Percentiles rank a stretch among this genome's conserved stretches.
phyloP scores from a whole-genome alignment of 176 grass and related monocot species.

The Alloteropsis semialata region DNA sequence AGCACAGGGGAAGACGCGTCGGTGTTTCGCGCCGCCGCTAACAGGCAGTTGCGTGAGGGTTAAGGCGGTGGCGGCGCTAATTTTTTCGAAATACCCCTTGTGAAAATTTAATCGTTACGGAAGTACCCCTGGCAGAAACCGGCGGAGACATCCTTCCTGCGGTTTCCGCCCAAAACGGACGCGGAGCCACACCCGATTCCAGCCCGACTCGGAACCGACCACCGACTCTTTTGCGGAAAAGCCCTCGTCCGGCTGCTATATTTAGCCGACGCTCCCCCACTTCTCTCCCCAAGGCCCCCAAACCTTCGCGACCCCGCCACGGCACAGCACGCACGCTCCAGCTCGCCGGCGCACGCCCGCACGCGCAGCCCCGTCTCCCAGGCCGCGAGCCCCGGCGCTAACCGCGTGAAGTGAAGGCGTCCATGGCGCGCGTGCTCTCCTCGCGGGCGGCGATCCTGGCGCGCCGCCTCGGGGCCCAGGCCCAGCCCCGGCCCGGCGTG shows the following conservation, averaged over 20 bases:
- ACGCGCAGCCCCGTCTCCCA: not conserved
- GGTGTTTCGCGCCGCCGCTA: conserved; percentile 20
- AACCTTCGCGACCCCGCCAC: conserved; percentile 26
- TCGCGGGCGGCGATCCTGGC: conserved; percentile 6
- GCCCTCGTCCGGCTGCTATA: conserved; percentile 1
- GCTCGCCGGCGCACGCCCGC: not conserved
- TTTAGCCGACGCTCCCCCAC: conserved; percentile 8
- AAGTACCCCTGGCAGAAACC: not conserved
- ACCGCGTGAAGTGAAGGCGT: not conserved
- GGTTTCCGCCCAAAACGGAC: conserved; percentile 18
- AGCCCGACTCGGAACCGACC: not conserved
- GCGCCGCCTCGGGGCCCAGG: not conserved
- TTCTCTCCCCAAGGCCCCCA: not conserved
- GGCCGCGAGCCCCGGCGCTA: not conserved
- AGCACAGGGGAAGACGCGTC: not conserved
- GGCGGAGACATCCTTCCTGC: conserved; percentile 7
- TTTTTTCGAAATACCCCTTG: not conserved
- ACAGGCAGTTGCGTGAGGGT: not conserved
- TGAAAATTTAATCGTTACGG: not conserved
- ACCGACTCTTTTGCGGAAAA: not conserved
- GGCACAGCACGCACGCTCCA: not conserved
- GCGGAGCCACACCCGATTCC: not conserved
- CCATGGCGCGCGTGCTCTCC: conserved; percentile 36
- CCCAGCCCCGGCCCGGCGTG: not conserved
- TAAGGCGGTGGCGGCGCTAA: not conserved